A percentile compares a stretch with the other conserved stretches of the same genome.
Evolutionary conservation across 192 early-diverging fungal genomes (phyloP).

Genomic region (Umbelopsis ramanniana): DNA sequence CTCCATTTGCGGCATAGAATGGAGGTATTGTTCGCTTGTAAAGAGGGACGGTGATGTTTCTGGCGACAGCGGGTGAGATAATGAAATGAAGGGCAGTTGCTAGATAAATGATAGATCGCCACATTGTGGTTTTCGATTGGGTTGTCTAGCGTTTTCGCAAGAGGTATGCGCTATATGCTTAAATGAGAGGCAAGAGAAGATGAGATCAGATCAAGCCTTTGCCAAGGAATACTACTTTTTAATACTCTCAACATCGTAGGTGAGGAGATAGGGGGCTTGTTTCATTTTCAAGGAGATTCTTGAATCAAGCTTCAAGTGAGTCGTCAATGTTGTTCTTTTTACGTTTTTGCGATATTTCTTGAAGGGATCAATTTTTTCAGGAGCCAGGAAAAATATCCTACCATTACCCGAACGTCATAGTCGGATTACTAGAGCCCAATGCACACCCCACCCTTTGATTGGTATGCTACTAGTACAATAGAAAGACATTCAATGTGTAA

Average conservation of each 20-base stretch:
- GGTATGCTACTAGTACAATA: too few species aligned
- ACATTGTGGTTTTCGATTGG: neutral
- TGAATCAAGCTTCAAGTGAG: neutral
- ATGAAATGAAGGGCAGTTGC: constrained; percentile 7
- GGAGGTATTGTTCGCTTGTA: constrained; percentile 8
- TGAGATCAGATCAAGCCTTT: neutral
- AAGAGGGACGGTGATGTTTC: constrained; percentile 4
- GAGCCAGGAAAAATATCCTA: neutral
- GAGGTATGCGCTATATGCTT: neutral
- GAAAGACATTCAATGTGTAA: too few species aligned
- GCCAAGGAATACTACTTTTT: neutral
- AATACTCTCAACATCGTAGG: neutral
- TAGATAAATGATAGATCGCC: constrained; percentile 6
- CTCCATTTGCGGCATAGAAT: constrained; percentile 5
- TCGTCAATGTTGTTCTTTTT: neutral
- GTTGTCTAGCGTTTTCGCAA: neutral
- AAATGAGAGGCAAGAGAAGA: constrained; percentile 2
- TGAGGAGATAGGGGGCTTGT: constrained; percentile 10
- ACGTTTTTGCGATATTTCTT: too few species aligned
- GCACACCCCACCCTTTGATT: too few species aligned
- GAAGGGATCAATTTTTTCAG: neutral
- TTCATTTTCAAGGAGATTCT: neutral
- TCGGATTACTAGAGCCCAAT: too few species aligned
- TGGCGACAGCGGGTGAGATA: neutral
- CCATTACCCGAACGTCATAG: too few species aligned